Conservation (phyloP, 2,329 filamentous ascomycete species). For the Penicillium sp. region DNA sequence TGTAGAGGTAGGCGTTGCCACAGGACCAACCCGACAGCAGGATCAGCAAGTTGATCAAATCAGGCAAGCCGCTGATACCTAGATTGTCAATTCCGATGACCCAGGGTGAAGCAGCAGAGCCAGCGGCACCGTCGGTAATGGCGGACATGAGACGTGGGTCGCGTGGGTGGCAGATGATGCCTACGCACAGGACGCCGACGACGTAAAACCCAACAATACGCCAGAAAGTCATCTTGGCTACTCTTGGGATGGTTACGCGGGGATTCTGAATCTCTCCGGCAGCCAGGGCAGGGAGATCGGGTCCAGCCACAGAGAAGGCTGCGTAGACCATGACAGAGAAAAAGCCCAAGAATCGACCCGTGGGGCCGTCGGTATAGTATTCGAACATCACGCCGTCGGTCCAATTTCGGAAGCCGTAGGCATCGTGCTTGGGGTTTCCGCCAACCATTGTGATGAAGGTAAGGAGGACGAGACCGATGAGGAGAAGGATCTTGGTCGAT, state of each 20-base stretch:
- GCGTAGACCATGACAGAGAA: conserved; percentile 69
- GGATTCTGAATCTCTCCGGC: conserved; percentile 70
- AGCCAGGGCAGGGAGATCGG: conserved; percentile 59
- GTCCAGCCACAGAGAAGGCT: conserved; percentile 62
- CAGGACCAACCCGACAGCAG: conserved; percentile 69
- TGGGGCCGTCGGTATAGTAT: conserved; percentile 60
- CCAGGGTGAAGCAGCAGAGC: conserved; percentile 68
- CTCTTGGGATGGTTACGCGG: conserved; percentile 66
- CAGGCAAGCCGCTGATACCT: conserved; percentile 64
- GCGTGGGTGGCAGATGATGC: conserved; percentile 66
- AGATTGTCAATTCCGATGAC: conserved; percentile 70
- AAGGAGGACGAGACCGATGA: conserved; percentile 67
- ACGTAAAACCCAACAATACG: conserved; percentile 74
- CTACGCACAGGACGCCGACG: conserved; percentile 67
- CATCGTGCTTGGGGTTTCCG: conserved; percentile 68
- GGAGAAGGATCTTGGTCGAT: conserved; percentile 66
- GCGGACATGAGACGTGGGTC: conserved; percentile 60
- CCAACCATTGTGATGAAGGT: conserved; percentile 81
- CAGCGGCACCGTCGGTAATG: conserved; percentile 56
- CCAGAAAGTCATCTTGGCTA: conserved; percentile 74
- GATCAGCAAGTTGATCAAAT: conserved; percentile 72
- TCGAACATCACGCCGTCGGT: conserved; percentile 62
- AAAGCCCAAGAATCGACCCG: conserved; percentile 71
- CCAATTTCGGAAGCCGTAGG: conserved; percentile 69
- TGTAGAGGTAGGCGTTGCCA: conserved; percentile 64